Conservation (phyloP, 1,284 basidiomycete species). For the Hypsizygus ulmarius region DNA sequence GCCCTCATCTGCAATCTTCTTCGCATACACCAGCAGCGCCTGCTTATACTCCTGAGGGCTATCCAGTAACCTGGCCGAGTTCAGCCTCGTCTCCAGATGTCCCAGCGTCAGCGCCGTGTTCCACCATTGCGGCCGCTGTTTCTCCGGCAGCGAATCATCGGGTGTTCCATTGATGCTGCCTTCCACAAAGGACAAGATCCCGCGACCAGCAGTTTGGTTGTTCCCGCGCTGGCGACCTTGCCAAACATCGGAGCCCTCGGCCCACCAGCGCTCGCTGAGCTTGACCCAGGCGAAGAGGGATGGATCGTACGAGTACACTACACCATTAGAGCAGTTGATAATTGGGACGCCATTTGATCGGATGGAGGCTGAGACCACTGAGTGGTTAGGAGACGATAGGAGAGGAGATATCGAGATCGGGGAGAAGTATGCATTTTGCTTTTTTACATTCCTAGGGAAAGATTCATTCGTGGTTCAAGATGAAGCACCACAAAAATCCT, state of each 20-base stretch:
- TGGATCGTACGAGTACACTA: slow-evolving; percentile 75
- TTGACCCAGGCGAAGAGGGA: slow-evolving; percentile 66
- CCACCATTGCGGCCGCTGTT: slow-evolving; percentile 71
- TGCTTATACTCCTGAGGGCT: slow-evolving; percentile 83
- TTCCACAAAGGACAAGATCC: slow-evolving; percentile 56
- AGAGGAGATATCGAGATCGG: slow-evolving; percentile 64
- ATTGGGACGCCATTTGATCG: slow-evolving; percentile 79
- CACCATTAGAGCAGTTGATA: slow-evolving; percentile 71
- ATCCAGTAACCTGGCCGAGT: slow-evolving; percentile 68
- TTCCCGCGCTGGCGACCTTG: slow-evolving; percentile 59
- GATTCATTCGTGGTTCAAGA: slow-evolving; percentile 1
- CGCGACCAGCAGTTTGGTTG: slow-evolving; percentile 38
- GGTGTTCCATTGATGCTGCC: slow-evolving; percentile 43
- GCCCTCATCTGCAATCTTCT: slow-evolving; percentile 81
- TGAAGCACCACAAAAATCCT: slow-evolving; percentile 23
- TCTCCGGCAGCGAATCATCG: slow-evolving; percentile 41
- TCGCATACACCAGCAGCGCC: slow-evolving; percentile 73
- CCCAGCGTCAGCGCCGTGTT: slow-evolving; percentile 74
- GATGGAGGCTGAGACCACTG: slow-evolving; percentile 58
- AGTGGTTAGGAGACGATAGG: slow-evolving; percentile 53
- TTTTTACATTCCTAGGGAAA: slow-evolving; percentile 66
- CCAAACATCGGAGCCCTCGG: slow-evolving; percentile 78
- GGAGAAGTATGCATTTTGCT: slow-evolving; percentile 58
- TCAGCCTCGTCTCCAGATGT: slow-evolving; percentile 80
- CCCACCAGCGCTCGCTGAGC: slow-evolving; percentile 78